Base-by-base conservation (phyloP, 257 asterid genomes). In the Solanum medicagineum region DNA sequence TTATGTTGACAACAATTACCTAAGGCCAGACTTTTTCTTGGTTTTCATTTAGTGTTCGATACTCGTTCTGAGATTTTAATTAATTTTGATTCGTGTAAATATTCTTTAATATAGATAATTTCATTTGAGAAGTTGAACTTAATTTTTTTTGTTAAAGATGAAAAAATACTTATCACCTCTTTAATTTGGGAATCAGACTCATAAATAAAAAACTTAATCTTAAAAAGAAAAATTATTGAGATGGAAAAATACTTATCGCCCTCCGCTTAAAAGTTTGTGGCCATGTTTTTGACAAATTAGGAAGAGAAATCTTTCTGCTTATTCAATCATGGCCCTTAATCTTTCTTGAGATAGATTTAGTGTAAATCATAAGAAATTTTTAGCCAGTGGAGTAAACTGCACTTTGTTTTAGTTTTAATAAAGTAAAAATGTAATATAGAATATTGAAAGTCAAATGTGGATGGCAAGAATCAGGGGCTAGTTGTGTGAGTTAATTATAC, bases 21-120 rank as follows among this genome's bases (percentile, higher is more conserved):
- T 9, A 24, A 4, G 26, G 26, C 6, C 8, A 17, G 0, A 36
- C 5, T 69, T 36, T 36, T 17, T 29, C 0, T 17, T 16, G 3
- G 7, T 56, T 17, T 19, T 2, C 12, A 57, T 19, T 57, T 32
- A 3, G 1, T 0, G 3, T 68, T 68, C 1, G 3, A 1, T 68
- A 4, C 0, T 36, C 2, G 3, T 68, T 32, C 16, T 16, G 8
- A 36, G 4, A 1, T 0, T 68, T 68, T 1, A 9, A 1, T 4
- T 0, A 0, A 68, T 68, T 68, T 8, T 0, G 0, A 68, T 68
- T 68, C 3, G 1, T 17, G 9, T 8, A 3, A 66, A 0, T 2
- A 9, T 1, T 7, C 5, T 6, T 1, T 32, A 29, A 17, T 8
- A 69, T 17, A 69, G 0, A 40, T 70, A 42, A 19, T 20, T 40